These are phyloP conservation scores for Cinnamomum micranthum DNA, from an alignment of 164 flowering plant species.

Conservation along the genomic window DNA sequence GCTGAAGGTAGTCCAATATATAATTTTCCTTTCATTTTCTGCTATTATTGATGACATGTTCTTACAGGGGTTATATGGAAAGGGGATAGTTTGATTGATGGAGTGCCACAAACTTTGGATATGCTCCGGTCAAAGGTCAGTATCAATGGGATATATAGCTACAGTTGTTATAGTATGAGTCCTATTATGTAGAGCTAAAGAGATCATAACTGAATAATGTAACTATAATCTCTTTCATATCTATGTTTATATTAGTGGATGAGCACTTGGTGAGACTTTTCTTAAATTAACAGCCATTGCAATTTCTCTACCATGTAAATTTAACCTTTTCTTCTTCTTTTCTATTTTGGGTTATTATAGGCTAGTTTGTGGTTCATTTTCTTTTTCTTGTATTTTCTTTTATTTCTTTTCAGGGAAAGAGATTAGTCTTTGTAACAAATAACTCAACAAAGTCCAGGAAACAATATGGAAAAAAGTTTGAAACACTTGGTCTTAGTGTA, in stretches of 20 bases:
- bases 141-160: not conserved
- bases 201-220: not conserved
- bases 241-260: too few species aligned
- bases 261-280: not conserved
- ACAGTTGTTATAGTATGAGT: not conserved
- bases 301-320: not conserved
- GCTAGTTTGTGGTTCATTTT: not conserved
- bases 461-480: conserved; percentile 96
- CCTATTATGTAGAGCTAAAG: not conserved
- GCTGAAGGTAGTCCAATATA: not conserved
- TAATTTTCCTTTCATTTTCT: not conserved
- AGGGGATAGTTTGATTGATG: conserved; percentile 89
- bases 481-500: conserved; percentile 87
- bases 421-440: conserved; percentile 96
- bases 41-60: not conserved
- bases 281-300: not conserved
- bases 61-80: conserved; percentile 96
- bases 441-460: conserved; percentile 98
- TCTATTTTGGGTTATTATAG: conserved; percentile 2
- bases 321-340: not conserved
- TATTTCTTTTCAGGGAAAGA: conserved; percentile 65
- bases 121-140: conserved; percentile 87
- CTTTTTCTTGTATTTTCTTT: not conserved
- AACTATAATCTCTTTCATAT: not conserved
- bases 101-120: conserved; percentile 93